Base-by-base conservation (phyloP, 2,329 filamentous ascomycete species). In the Ophiostoma sp. region DNA sequence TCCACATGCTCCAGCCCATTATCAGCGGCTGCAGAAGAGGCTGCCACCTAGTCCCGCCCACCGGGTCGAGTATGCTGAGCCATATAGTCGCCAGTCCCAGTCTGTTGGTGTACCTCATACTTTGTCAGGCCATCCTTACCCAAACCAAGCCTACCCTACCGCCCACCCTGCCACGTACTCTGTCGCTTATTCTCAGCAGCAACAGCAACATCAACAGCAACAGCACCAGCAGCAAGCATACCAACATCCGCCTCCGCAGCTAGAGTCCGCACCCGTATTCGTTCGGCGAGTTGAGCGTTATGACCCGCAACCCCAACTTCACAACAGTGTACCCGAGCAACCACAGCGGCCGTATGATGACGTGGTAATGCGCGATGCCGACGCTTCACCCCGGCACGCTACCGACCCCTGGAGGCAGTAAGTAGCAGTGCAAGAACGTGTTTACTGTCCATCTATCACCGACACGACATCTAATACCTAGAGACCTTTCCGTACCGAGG, bases 331-430 rank as follows among this genome's bases (percentile, higher is more conserved):
- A 3, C 27, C 27, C 10, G 27, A 62, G 15, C 57, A 31, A 13
- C 57, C 27, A 4, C 10, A 27, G 27, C 60, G 17, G 10, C 60
- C 39, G 31, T 35, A 35, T 17, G 60, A 65, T n/a, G 60, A 65
- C 17, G 1, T 65, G 33, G 33, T 39, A 2, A 65, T 65, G 60
- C 60, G 17, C 6, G 60, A 65, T 39, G 31, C 27, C 1, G 27
- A 31, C 13, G 57, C 57, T 33, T 44, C 64, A 17, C 36, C 36
- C 11, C 64, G 20, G 64, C 64, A 67, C 4, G 36, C 64, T 33
- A 31, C 4, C 11, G 64, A 67, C n/a, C 17, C 62, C 20, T 66
- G 62, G 62, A 33, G 62, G 20, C 62, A 39, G 62, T 66, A 66
- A 36, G 62, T 66, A 27, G 23, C 23, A 48, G 44, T 48, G 44